Conservation (phyloP, 2,329 filamentous ascomycete genomes). For the Aspergillus nomiae region DNA sequence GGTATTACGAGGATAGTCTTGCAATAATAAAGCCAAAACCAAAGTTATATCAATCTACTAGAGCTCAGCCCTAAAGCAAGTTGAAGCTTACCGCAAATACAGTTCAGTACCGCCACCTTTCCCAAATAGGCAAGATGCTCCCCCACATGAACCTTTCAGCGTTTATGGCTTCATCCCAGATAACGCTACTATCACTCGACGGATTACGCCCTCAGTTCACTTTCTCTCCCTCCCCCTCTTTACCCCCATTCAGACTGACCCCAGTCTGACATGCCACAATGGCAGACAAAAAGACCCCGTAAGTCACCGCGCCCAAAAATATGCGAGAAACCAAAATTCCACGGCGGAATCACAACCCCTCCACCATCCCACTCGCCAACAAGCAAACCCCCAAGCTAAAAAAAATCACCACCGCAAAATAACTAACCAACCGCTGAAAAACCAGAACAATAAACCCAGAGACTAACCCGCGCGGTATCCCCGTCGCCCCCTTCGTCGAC, state of each 20-base stretch:
- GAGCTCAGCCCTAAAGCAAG: background rate
- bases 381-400: background rate
- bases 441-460: constrained; percentile 28
- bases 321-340: background rate
- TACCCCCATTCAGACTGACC: background rate
- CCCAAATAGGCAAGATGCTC: constrained; percentile 29
- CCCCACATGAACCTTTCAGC: constrained; percentile 13
- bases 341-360: background rate
- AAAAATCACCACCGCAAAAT: background rate
- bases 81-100: background rate
- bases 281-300: background rate
- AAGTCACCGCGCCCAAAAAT: constrained; percentile 2
- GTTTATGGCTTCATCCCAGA: background rate
- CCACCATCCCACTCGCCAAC: background rate
- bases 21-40: background rate
- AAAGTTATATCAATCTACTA: background rate
- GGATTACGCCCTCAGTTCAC: background rate
- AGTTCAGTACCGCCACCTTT: constrained; percentile 17
- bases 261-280: background rate
- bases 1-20: background rate
- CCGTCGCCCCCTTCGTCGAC: constrained; percentile 50
- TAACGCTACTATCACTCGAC: background rate
- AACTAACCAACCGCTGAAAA: constrained; percentile 17
- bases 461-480: constrained; percentile 50
- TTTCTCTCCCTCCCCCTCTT: background rate